A percentile compares a stretch with the other conserved stretches of the same genome.
phyloP scores from a whole-genome alignment of 2,329 filamentous ascomycete genomes.

The Parafenestella ontariensis region DNA sequence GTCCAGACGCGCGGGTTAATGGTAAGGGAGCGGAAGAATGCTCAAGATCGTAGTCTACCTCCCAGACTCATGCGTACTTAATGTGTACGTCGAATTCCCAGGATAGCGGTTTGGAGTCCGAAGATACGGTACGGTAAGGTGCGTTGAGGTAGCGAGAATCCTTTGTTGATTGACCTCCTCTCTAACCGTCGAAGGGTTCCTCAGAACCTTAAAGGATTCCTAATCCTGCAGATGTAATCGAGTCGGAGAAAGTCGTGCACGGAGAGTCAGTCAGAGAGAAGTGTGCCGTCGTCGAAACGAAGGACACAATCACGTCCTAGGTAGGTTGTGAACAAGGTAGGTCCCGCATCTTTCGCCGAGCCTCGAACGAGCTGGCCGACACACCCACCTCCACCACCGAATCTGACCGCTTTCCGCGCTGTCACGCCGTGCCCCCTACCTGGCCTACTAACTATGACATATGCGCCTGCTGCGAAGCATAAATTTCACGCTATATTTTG shows the following conservation, averaged over 20 bases:
- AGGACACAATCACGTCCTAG: too few relatives aligned
- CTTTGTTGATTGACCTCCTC: neutral
- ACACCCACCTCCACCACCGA: too few relatives aligned
- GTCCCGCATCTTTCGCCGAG: conserved; percentile 3
- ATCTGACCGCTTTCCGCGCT: neutral
- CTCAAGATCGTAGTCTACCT: neutral
- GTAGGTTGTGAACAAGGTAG: neutral
- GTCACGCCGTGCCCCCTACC: neutral
- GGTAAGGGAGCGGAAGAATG: neutral
- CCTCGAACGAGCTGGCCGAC: conserved; percentile 1
- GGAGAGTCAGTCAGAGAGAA: neutral
- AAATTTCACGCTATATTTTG: neutral
- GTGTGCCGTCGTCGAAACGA: too few relatives aligned
- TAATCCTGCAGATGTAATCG: neutral
- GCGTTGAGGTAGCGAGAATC: neutral
- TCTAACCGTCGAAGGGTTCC: too few relatives aligned
- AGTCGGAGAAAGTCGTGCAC: neutral
- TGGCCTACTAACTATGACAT: too few relatives aligned
- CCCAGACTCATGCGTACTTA: neutral
- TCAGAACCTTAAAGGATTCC: too few relatives aligned
- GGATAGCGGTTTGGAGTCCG: neutral
- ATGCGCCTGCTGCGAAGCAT: too few relatives aligned
- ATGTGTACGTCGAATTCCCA: neutral
- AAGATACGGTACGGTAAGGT: neutral
- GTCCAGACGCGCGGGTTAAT: neutral